Conservation (phyloP, 1,284 basidiomycete species). For the Trichosporon ovoides region DNA sequence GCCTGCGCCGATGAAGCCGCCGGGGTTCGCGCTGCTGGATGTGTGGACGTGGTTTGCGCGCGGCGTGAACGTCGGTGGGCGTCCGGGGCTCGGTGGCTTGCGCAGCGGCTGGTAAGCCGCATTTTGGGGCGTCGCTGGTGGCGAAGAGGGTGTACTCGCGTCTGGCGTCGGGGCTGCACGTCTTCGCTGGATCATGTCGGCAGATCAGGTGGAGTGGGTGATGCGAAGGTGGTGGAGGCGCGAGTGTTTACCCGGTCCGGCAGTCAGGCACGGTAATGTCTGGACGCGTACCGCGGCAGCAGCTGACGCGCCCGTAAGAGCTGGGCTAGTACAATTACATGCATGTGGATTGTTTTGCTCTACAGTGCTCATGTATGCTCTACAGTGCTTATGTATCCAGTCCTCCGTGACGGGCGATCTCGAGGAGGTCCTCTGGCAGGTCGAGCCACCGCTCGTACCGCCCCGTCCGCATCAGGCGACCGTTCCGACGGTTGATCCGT, state of each 20-base stretch:
- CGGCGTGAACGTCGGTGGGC: neutral
- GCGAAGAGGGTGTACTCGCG: neutral
- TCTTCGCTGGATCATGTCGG: slow-evolving; percentile 13
- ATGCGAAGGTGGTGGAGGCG: neutral
- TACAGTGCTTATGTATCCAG: neutral
- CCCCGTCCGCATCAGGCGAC: slow-evolving; percentile 32
- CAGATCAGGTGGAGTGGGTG: neutral
- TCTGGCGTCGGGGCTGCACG: neutral
- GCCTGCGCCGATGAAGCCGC: neutral
- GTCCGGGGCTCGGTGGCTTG: neutral
- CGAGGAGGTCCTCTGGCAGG: slow-evolving; percentile 14
- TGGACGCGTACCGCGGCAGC: neutral
- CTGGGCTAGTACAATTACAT: neutral
- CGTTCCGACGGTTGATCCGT: slow-evolving; percentile 39
- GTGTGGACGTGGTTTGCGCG: neutral
- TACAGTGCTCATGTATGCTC: neutral
- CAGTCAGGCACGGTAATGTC: neutral
- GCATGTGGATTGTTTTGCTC: neutral
- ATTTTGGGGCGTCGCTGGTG: neutral
- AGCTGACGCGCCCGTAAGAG: neutral
- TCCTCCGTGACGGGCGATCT: slow-evolving; percentile 7
- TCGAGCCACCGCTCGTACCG: slow-evolving; percentile 22
- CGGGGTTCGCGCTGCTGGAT: neutral
- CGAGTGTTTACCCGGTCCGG: neutral
- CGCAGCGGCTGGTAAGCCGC: neutral